phyloP scores from a whole-genome alignment of 192 early-diverging fungal genomes.

The Coemansia sp. region DNA sequence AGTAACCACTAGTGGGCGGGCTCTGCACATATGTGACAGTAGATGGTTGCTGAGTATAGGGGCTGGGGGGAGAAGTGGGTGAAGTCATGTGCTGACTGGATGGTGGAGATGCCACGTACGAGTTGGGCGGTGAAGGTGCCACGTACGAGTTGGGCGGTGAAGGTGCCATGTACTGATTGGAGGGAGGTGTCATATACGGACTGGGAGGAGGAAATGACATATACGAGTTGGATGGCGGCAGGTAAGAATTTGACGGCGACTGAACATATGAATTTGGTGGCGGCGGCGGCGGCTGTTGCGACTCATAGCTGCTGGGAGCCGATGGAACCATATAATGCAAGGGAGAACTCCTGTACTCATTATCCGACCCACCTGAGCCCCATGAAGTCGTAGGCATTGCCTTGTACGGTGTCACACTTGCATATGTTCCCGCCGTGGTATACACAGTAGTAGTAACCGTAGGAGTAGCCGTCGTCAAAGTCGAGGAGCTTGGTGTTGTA shows the following conservation, averaged over 20 bases:
- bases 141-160: background rate
- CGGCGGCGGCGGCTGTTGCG: background rate
- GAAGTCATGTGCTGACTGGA: background rate
- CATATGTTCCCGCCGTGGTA: background rate
- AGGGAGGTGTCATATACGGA: background rate
- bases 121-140: background rate
- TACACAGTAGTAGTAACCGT: conserved; percentile 1
- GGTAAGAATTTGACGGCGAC: background rate
- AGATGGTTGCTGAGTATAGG: background rate
- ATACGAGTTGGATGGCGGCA: no score
- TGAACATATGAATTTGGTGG: background rate
- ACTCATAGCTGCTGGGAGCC: background rate
- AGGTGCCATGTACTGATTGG: background rate
- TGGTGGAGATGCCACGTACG: background rate
- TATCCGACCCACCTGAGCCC: background rate
- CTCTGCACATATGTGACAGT: background rate
- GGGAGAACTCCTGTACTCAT: background rate
- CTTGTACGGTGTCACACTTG: background rate
- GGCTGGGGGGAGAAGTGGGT: background rate
- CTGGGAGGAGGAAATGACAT: background rate
- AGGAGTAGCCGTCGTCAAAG: background rate
- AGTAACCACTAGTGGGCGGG: background rate
- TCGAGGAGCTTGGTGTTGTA: background rate
- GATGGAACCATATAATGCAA: background rate
- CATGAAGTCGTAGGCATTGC: background rate